Evolutionary conservation across 495 filamentous ascomycete species (phyloP).

Genomic region (Clavariopsis aquatica): DNA sequence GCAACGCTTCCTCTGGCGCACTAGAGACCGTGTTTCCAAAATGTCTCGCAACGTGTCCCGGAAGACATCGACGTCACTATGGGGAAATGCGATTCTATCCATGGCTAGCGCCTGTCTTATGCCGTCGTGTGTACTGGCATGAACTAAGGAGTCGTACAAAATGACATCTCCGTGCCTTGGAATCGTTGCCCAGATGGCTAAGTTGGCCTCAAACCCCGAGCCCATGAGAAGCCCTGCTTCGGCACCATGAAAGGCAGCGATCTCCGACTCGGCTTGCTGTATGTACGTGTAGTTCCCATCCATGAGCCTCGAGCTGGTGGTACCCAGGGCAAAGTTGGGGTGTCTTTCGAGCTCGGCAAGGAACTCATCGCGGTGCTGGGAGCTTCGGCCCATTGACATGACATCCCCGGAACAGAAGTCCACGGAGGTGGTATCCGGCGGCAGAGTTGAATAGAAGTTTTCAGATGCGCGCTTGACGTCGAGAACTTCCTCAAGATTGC

Average conservation of each 20-base stretch:
- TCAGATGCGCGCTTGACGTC: too few relatives aligned
- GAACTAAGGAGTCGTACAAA: conserved; percentile 45
- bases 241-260: conserved; percentile 66
- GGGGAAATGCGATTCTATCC: not conserved
- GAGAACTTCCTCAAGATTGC: too few relatives aligned
- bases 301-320: conserved; percentile 58
- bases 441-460: too few relatives aligned
- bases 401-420: conserved; percentile 65
- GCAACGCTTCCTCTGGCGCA: conserved; percentile 6
- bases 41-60: not conserved
- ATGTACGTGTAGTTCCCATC: conserved; percentile 69
- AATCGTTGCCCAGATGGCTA: conserved; percentile 63
- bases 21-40: not conserved
- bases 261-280: conserved; percentile 60
- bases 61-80: conserved; percentile 24
- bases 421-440: too few relatives aligned
- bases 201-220: conserved; percentile 75
- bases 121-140: conserved; percentile 31
- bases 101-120: conserved; percentile 11
- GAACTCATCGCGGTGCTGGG: conserved; percentile 49
- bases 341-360: conserved; percentile 1
- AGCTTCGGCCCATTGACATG: conserved; percentile 55
- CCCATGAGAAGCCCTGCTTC: conserved; percentile 65
- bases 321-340: conserved; percentile 15
- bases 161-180: conserved; percentile 69